A percentile compares a stretch with the other conserved stretches of the same genome.
Conservation (phyloP, 345 rosid genomes). For the Mallotus nudiflorus region DNA sequence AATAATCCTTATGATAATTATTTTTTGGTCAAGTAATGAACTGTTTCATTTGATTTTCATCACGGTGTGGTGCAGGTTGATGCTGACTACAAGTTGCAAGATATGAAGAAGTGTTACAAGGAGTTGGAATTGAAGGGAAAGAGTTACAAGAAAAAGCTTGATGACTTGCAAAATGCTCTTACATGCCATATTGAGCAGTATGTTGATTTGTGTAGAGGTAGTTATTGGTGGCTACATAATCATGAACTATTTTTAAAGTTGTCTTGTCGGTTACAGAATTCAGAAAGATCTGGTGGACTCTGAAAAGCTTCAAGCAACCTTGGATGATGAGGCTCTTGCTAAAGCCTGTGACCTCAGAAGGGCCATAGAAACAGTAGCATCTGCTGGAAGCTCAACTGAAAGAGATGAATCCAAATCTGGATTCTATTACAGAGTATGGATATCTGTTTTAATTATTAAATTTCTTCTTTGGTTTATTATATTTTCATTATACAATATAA, state of each 20-base stretch:
- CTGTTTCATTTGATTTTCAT: background rate
- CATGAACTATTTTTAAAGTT: constrained; percentile 23
- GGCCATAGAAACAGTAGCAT: constrained; percentile 74
- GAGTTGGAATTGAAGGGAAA: constrained; percentile 83
- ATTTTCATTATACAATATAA: background rate
- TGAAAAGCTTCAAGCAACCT: constrained; percentile 81
- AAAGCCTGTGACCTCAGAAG: constrained; percentile 63
- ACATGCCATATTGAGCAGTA: constrained; percentile 88
- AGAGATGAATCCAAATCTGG: constrained; percentile 96
- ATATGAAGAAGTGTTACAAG: constrained; percentile 64
- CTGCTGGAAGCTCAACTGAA: constrained; percentile 88
- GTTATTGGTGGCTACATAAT: background rate
- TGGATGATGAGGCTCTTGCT: constrained; percentile 52
- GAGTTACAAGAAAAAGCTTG: constrained; percentile 76
- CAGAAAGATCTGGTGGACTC: constrained; percentile 87
- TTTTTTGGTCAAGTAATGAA: background rate
- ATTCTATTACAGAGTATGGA: constrained; percentile 87
- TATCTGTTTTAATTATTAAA: constrained; percentile 5
- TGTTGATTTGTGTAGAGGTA: constrained; percentile 26
- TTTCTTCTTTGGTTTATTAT: constrained; percentile 1
- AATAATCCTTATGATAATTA: background rate
- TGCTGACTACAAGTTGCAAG: constrained; percentile 74
- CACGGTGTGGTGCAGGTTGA: constrained; percentile 63
- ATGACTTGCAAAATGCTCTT: constrained; percentile 68
- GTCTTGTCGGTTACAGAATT: constrained; percentile 57